These are phyloP conservation scores for Cucurbita pepo DNA, from an alignment of 306 rosid species.

Conservation along the genomic window DNA sequence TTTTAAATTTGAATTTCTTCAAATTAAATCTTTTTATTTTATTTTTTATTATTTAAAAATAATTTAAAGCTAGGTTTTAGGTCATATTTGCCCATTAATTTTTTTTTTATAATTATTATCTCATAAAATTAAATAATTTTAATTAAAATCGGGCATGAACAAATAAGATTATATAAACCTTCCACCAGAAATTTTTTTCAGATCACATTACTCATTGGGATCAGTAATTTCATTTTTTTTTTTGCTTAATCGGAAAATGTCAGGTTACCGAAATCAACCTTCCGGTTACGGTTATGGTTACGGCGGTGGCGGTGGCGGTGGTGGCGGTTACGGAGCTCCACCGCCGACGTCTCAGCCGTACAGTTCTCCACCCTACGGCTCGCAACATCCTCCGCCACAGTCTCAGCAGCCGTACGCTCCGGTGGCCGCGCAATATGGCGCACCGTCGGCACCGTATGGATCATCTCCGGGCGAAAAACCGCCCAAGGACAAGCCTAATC, in stretches of 20 bases:
- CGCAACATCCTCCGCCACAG: neutral
- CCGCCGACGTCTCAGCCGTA: conserved; percentile 7
- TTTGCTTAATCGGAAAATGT: conserved; percentile 15
- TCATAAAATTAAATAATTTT: no score
- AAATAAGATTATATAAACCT: neutral
- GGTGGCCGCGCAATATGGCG: conserved; percentile 8
- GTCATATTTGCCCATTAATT: no score
- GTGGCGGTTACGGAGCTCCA: conserved; percentile 12
- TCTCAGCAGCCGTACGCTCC: conserved; percentile 10
- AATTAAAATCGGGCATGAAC: no score
- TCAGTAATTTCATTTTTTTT: neutral
- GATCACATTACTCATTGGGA: neutral
- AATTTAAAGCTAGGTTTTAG: no score
- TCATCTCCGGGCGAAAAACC: conserved; percentile 13
- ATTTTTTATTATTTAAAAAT: no score
- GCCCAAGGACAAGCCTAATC: conserved; percentile 26
- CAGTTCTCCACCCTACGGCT: conserved; percentile 9
- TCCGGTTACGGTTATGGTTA: conserved; percentile 27
- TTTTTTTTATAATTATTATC: no score
- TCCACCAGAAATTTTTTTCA: neutral
- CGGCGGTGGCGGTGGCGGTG: neutral
- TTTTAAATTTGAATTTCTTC: no score
- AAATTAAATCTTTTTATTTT: no score
- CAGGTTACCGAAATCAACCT: conserved; percentile 35
- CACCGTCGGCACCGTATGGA: conserved; percentile 7